Base-by-base conservation (phyloP, 2,329 filamentous ascomycete species). In the Cercospora canescens region DNA sequence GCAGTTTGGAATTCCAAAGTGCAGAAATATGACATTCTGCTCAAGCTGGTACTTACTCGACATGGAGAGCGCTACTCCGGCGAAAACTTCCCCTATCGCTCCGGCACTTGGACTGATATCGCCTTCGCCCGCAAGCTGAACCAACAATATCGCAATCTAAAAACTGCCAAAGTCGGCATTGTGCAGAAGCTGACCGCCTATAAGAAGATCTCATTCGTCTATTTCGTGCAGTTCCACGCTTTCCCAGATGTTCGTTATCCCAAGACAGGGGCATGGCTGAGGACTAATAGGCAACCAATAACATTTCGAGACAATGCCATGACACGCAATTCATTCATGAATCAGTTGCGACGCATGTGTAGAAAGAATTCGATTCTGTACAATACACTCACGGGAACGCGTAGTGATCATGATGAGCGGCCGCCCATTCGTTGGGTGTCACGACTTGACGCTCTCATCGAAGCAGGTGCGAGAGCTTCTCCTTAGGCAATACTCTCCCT, bases 111-210 rank as follows among this genome's bases (percentile, higher is more conserved):
- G 68, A 60, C 62, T 21, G 68, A 70, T 52, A 50, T 61, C n/a
- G 60, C 30, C 14, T 65, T 70, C 21, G 68, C 68, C 2, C 54
- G 52, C 11, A 60, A 59, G 1, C 56, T 70, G 5, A 63, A 56
- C 7, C 50, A 63, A 4, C 48, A 65, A 55, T 70, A 70, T 18
- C 59, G 56, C 11, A 63, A 41, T 37, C 41, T 70, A n/a, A 70
- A 70, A 26, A 67, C 68, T 28, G 55, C 60, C 9, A 60, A 70
- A 28, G 64, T 70, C 24, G 67, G 68, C 1, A 35, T 68, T 9
- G 41, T 69, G 14, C 67, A 70, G 48, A 70, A 69, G 16, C 30
- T 69, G n/a, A 69, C 67, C 8, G 63, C 68, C 1, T 70, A 68
- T 58, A 68, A 66, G 28, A 63, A 58, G 6, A 69, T 70, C 18